These are phyloP conservation scores for Ceratonia siliqua DNA, from an alignment of 306 rosid genomes.

Conservation along the genomic window DNA sequence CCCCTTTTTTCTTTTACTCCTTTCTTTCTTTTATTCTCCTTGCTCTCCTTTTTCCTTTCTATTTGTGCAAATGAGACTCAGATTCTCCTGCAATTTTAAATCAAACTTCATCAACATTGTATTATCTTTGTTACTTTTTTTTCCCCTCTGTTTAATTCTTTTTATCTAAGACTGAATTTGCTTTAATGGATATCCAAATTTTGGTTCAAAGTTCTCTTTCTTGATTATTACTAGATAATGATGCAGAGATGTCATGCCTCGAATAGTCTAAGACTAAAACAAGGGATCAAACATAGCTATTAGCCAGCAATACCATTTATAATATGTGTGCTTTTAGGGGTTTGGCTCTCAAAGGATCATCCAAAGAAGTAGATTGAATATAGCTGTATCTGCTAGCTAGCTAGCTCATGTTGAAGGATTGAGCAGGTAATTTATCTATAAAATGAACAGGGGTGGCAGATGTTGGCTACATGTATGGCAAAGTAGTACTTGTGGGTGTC, in stretches of 20 bases:
- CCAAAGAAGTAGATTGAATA: neutral
- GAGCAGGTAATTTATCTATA: neutral
- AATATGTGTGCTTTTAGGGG: neutral
- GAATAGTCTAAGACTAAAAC: neutral
- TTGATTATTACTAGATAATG: conserved; percentile 23
- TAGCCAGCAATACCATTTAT: neutral
- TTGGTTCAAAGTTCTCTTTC: conserved; percentile 24
- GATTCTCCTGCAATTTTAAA: conserved; percentile 47
- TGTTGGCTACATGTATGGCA: conserved; percentile 52
- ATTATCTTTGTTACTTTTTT: conserved; percentile 36
- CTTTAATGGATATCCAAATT: conserved; percentile 32
- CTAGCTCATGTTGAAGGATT: conserved; percentile 31
- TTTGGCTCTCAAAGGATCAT: conserved; percentile 4
- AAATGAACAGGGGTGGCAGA: conserved; percentile 35
- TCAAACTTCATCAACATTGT: conserved; percentile 35
- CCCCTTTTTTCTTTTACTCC: conserved; percentile 36
- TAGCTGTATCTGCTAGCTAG: neutral
- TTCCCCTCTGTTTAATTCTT: conserved; percentile 28
- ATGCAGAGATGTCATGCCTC: conserved; percentile 17
- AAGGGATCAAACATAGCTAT: neutral
- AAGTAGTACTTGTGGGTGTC: conserved; percentile 44
- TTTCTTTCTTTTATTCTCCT: conserved; percentile 39
- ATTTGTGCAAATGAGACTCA: conserved; percentile 35
- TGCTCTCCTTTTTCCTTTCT: conserved; percentile 41
- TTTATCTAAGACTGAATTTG: conserved; percentile 21